Conservation (phyloP, 1,139 yeast species). For the Yamadazyma taylorii region DNA sequence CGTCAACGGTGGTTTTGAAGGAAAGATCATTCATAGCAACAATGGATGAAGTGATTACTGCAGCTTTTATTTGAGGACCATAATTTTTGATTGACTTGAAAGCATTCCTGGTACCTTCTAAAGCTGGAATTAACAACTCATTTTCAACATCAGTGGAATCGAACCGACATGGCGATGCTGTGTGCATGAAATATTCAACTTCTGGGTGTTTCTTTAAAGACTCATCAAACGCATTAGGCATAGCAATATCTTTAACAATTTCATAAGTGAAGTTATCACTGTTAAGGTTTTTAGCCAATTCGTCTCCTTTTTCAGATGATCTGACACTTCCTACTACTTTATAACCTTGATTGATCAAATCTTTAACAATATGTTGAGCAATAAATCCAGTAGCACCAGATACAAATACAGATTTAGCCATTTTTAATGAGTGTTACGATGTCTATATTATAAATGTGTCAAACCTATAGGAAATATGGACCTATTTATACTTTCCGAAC, state of each 20-base stretch:
- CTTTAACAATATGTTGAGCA: constrained; percentile 32
- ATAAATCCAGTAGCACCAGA: constrained; percentile 41
- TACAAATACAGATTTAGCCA: constrained; percentile 26
- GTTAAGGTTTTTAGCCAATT: constrained; percentile 31
- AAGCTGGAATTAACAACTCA: constrained; percentile 20
- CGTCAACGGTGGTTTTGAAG: constrained; percentile 23
- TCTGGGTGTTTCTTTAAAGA: constrained; percentile 49
- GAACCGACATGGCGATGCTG: constrained; percentile 29
- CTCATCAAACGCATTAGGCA: constrained; percentile 52
- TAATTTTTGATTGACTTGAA: constrained; percentile 21
- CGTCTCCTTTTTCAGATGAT: constrained; percentile 50
- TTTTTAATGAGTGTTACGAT: no score
- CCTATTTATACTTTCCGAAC: no score
- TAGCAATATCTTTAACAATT: constrained; percentile 50
- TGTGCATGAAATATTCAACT: constrained; percentile 55
- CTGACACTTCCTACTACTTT: constrained; percentile 61
- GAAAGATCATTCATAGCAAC: constrained; percentile 17
- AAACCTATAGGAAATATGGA: no score
- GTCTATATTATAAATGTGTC: no score
- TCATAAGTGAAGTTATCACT: constrained; percentile 37
- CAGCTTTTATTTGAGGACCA: constrained; percentile 25
- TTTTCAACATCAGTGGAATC: constrained; percentile 17
- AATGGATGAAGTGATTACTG: constrained; percentile 29
- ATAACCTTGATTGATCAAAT: constrained; percentile 38
- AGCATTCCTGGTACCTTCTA: constrained; percentile 25